Evolutionary conservation across 768 basidiomycete species (phyloP), one percentile per base, ranked within the genome.

Genomic region (Serendipita sp.): DNA sequence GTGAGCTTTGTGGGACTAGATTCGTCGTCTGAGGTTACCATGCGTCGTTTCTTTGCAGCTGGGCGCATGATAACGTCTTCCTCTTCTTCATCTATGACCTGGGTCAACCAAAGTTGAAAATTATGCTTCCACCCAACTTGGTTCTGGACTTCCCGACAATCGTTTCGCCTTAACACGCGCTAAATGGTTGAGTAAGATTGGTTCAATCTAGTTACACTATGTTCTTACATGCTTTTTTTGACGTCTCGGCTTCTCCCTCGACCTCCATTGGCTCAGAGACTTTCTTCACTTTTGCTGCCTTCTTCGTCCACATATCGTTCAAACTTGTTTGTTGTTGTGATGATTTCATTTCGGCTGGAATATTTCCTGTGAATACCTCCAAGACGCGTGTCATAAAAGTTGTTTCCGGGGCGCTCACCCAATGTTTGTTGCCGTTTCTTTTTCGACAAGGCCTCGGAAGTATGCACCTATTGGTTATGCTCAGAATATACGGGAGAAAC

Each of bases 11-110:
- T 64, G 16, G 38, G 38, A 2, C 64, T 67, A n/a, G 67, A 70
- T 60, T 77, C 76, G 15, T 74, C 70, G 54, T 76, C 74, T 1
- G 75, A 77, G 24, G 77, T 65, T 79, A 78, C 60, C 4, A 76
- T 66, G 5, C 76, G 71, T n/a, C 76, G 69, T 65, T 71, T 75
- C 68, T 75, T 76, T 11, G 66, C 45, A 28, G 53, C 62, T 2
- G 64, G 51, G 35, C 63, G 32, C 2, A 37, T 8, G n/a, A 60
- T 2, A 24, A n/a, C 56, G 35, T 60, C 28, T 60, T 60, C 56
- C 24, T 28, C 34, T 16, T 60, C 56, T 3, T 51, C 38, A 41
- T 41, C 48, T 51, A 16, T 51, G 48, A 18, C 1, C n/a, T 32
- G 48, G 48, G 8, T 51, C 30, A 51, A 51, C 30, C n/a, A 51